Evolutionary conservation across 2,329 filamentous ascomycete genomes (phyloP), one percentile per base, ranked within the genome.

Genomic region (Sordariomycetes sp.): DNA sequence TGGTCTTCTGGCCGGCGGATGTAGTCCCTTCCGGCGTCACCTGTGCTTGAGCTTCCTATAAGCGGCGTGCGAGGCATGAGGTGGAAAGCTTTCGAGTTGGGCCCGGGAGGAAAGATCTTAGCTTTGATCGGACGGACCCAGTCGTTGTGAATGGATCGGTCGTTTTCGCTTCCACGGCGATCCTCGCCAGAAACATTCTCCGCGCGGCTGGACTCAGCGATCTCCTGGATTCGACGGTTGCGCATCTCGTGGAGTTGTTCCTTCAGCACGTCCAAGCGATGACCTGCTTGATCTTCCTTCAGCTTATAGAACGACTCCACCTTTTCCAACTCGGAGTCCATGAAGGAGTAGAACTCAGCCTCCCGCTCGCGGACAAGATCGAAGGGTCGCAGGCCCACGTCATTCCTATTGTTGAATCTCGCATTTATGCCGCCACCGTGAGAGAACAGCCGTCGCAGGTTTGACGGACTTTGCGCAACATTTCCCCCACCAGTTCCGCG

Each of bases 191-290:
- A 8, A 8, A 19, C 27, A 5, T 30, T 26, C 10, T 30, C 33
- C 8, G 25, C 4, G 8, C 19, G 21, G 15, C 11, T 24, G n/a
- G 33, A 23, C 15, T 63, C 60, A 39, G 70, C 58, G 37, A 86
- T 66, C 50, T 95, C 86, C 34, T 81, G 72, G 19, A 86, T 70
- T 16, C 90, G 78, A 11, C 82, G 75, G 53, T 93, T 86, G 29
- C 87, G 75, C 86, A 96, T 94, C 47, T 93, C 83, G 51, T 94
- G 88, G 21, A 98, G 68, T 54, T 98, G 92, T 33, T 87, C 77
- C 27, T 84, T 75, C 30, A 98, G 66, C 4, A 82, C 55, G 1
- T 66, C 62, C 17, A 95, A 63, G 3, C 88, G 75, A 35, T 79
- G 64, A 0, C 77, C 82, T 0, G 90, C 86, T 51, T 95, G 86